Conservation (phyloP, 768 basidiomycete genomes). For the Botryobasidium botryosum region DNA sequence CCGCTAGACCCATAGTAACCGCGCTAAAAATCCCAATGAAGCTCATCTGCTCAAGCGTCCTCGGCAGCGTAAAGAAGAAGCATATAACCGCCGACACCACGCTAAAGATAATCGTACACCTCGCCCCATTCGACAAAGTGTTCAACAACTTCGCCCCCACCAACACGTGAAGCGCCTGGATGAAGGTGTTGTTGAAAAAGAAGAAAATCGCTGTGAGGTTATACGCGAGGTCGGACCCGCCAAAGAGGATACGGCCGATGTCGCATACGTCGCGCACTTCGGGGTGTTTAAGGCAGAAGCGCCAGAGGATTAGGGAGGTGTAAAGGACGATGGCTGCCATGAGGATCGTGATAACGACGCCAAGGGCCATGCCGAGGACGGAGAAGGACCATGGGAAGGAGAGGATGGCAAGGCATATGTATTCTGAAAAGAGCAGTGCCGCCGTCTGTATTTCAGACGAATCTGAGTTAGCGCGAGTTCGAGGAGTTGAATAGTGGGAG, state of each 20-base stretch:
- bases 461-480: too few relatives aligned
- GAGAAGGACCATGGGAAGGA: slow-evolving; percentile 10
- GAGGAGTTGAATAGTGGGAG: too few relatives aligned
- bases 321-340: slow-evolving; percentile 6
- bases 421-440: slow-evolving; percentile 8
- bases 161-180: neutral
- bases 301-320: neutral
- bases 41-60: neutral
- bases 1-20: neutral
- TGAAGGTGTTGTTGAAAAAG: neutral
- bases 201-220: neutral
- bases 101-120: too few relatives aligned
- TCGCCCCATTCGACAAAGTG: too few relatives aligned
- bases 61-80: too few relatives aligned
- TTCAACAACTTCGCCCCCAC: too few relatives aligned
- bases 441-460: slow-evolving; percentile 4
- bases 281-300: slow-evolving; percentile 11
- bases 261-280: slow-evolving; percentile 12
- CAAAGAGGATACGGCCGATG: slow-evolving; percentile 1
- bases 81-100: too few relatives aligned
- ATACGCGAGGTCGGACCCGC: neutral
- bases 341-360: neutral
- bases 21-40: neutral
- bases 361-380: slow-evolving; percentile 12
- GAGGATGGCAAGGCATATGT: slow-evolving; percentile 6